Base-by-base conservation (phyloP, 257 asterid genomes). In the Petrea volubilis region DNA sequence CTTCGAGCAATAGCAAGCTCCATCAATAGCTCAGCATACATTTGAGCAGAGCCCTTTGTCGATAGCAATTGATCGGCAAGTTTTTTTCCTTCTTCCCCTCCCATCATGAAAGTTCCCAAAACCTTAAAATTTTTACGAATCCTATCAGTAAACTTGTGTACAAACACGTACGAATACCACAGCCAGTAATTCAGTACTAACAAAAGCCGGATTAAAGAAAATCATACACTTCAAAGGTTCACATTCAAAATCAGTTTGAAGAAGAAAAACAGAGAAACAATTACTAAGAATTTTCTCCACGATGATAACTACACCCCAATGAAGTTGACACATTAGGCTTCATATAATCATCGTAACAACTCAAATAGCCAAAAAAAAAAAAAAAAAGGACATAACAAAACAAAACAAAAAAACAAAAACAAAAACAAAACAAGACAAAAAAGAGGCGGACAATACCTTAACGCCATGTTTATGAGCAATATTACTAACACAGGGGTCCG, bases 401-500 rank as follows among this genome's bases (percentile, higher is more conserved):
- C n/a, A n/a, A n/a, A n/a, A n/a, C n/a, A n/a, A n/a, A n/a, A n/a
- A n/a, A n/a, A n/a, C n/a, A n/a, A n/a, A n/a, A n/a, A n/a, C n/a
- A n/a, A n/a, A n/a, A n/a, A n/a, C n/a, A n/a, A n/a, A n/a, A n/a
- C n/a, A n/a, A n/a, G n/a, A n/a, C n/a, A n/a, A n/a, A n/a, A n/a
- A n/a, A n/a, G n/a, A 7, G n/a, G n/a, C n/a, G n/a, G n/a, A n/a
- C n/a, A n/a, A n/a, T 77, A 91, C 98, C 98, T 91, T 86, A 27
- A 94, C 97, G 1, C 99, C 98, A 75, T 94, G 98, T 53, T 67
- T 90, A 57, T 94, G 98, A 55, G 91, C 96, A 47, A 96, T 62
- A 78, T 94, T 90, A 25, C 98, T 97, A 94, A 77, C 96, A 81
- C 34, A 98, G 98, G 70, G 98, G 99, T n/a, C n/a, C 53, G 98